These are phyloP conservation scores for Kockiozyma suomiensis DNA, from an alignment of 805 yeast species.

Conservation along the genomic window DNA sequence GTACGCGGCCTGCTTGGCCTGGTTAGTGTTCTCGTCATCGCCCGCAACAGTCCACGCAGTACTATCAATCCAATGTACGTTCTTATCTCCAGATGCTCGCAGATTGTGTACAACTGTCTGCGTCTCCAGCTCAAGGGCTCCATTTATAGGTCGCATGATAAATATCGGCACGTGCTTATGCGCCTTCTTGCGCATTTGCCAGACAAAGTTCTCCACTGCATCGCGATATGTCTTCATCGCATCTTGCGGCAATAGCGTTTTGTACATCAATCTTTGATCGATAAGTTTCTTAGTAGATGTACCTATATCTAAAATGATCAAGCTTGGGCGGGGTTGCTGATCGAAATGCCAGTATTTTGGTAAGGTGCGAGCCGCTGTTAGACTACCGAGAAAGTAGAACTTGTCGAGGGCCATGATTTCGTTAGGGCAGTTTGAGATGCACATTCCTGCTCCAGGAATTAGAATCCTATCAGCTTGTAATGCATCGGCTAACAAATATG, in stretches of 20 bases:
- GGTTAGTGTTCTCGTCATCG: slow-evolving; percentile 10
- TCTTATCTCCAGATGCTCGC: slow-evolving; percentile 26
- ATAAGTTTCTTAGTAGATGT: slow-evolving; percentile 23
- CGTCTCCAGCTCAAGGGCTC: slow-evolving; percentile 29
- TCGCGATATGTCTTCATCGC: slow-evolving; percentile 29
- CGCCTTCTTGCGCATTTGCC: slow-evolving; percentile 28
- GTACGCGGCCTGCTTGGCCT: slow-evolving; percentile 25
- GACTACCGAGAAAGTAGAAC: slow-evolving; percentile 26
- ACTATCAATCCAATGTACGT: slow-evolving; percentile 33
- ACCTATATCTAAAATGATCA: slow-evolving; percentile 26
- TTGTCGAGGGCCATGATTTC: slow-evolving; percentile 19
- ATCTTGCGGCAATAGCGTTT: slow-evolving; percentile 28
- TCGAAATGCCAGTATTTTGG: slow-evolving; percentile 32
- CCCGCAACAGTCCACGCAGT: slow-evolving; percentile 17
- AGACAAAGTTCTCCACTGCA: slow-evolving; percentile 20
- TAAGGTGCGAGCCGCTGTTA: slow-evolving; percentile 21
- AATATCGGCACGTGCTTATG: slow-evolving; percentile 29
- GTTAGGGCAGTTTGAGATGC: slow-evolving; percentile 26
- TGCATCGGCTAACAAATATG: slow-evolving; percentile 22
- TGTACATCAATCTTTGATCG: slow-evolving; percentile 19
- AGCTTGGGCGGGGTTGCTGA: slow-evolving; percentile 13
- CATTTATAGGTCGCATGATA: slow-evolving; percentile 28
- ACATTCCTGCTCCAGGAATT: slow-evolving; percentile 18
- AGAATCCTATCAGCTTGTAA: slow-evolving; percentile 18
- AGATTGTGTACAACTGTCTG: slow-evolving; percentile 20